Percentiles rank a stretch among this genome's conserved stretches.
phyloP scores from a whole-genome alignment of 1,284 basidiomycete genomes.

The Boletus semigastroideus region DNA sequence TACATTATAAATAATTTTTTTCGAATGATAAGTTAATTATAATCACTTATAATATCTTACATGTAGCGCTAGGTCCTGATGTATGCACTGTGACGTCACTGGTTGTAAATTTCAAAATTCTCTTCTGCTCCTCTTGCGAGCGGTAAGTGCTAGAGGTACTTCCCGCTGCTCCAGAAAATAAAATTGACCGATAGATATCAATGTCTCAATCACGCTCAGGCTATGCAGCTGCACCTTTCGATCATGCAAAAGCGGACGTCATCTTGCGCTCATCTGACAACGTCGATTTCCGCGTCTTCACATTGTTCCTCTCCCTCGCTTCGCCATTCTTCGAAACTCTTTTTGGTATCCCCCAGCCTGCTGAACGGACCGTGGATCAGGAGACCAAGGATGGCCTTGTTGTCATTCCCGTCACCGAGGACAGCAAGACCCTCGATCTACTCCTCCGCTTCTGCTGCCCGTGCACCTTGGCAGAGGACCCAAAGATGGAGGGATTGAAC shows the following conservation, averaged over 20 bases:
- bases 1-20: too few relatives aligned
- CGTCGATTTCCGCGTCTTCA: slow-evolving; percentile 36
- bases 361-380: slow-evolving; percentile 3
- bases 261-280: slow-evolving; percentile 46
- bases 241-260: too few relatives aligned
- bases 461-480: not conserved
- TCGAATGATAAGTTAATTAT: too few relatives aligned
- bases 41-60: too few relatives aligned
- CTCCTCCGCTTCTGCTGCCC: slow-evolving; percentile 3
- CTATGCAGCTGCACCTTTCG: slow-evolving; percentile 21
- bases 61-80: too few relatives aligned
- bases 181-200: too few relatives aligned
- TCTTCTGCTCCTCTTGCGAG: too few relatives aligned
- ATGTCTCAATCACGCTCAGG: too few relatives aligned
- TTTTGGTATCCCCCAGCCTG: slow-evolving; percentile 41
- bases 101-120: too few relatives aligned
- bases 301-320: slow-evolving; percentile 3
- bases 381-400: slow-evolving; percentile 11
- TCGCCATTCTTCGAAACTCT: slow-evolving; percentile 44
- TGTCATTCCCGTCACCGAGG: not conserved
- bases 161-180: too few relatives aligned
- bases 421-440: not conserved
- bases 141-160: too few relatives aligned
- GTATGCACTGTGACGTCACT: too few relatives aligned
- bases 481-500: not conserved